phyloP scores from a whole-genome alignment of 768 basidiomycete genomes.

The Hygrophorus russula region DNA sequence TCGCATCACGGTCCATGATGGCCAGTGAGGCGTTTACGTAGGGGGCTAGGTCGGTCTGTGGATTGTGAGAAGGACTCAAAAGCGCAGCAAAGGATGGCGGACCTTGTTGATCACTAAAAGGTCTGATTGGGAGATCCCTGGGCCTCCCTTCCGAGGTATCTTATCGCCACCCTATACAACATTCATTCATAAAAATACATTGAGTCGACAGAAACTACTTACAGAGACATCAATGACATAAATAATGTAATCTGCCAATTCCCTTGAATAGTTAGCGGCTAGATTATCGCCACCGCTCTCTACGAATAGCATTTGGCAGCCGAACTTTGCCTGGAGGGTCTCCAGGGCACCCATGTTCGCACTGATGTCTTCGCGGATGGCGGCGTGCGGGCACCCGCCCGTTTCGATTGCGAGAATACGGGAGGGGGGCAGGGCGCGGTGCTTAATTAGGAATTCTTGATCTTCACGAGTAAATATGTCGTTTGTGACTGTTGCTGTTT shows the following conservation, averaged over 20 bases:
- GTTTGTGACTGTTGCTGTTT: slow-evolving; percentile 88
- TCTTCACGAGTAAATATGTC: slow-evolving; percentile 99
- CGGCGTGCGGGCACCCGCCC: slow-evolving; percentile 95
- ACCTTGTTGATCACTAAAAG: slow-evolving; percentile 94
- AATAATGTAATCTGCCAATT: slow-evolving; percentile 95
- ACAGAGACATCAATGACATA: slow-evolving; percentile 86
- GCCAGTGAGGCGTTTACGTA: slow-evolving; percentile 88
- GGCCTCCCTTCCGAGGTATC: slow-evolving; percentile 96
- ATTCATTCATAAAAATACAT: neutral
- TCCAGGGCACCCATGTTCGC: slow-evolving; percentile 96
- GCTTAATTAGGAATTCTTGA: slow-evolving; percentile 92
- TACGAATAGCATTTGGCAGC: slow-evolving; percentile 84
- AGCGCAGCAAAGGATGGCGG: slow-evolving; percentile 5
- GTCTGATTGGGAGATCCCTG: slow-evolving; percentile 94
- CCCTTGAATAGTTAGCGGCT: slow-evolving; percentile 93
- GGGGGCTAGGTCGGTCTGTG: slow-evolving; percentile 84
- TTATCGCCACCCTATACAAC: slow-evolving; percentile 87
- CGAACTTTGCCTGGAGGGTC: slow-evolving; percentile 83
- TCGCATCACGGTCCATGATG: slow-evolving; percentile 91
- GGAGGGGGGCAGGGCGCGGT: slow-evolving; percentile 72
- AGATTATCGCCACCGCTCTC: slow-evolving; percentile 97
- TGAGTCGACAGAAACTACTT: slow-evolving; percentile 13
- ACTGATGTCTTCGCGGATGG: slow-evolving; percentile 95
- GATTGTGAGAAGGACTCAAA: neutral
- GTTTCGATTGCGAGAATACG: slow-evolving; percentile 97